A percentile compares a stretch with the other conserved stretches of the same genome.
phyloP scores from a whole-genome alignment of 1,284 basidiomycete species.

The Ganoderma leucocontextum region DNA sequence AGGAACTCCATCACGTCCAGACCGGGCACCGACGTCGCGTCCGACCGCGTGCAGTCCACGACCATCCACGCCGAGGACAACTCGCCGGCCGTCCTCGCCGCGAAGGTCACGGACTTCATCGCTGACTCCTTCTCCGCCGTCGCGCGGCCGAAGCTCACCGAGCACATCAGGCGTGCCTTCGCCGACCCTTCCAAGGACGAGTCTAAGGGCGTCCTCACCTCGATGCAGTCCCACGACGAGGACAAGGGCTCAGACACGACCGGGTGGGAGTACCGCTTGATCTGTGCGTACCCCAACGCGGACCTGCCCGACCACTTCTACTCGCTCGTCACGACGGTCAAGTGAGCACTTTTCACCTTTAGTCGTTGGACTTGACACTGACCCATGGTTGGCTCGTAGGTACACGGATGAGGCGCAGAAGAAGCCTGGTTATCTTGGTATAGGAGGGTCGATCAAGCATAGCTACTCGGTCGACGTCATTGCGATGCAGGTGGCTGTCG shows the following conservation, averaged over 20 bases:
- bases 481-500: constrained; percentile 1
- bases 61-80: not conserved
- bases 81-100: not conserved
- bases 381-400: not conserved
- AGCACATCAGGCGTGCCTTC: not conserved
- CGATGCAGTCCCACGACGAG: not conserved
- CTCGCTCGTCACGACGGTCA: not conserved
- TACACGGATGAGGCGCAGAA: not conserved
- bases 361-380: not conserved
- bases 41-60: not conserved
- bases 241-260: not conserved
- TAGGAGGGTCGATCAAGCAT: not conserved
- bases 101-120: no score
- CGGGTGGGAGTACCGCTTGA: constrained; percentile 5
- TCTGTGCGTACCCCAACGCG: not conserved
- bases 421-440: not conserved
- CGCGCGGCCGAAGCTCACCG: not conserved
- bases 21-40: no score
- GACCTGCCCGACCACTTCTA: not conserved
- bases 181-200: not conserved
- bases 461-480: not conserved
- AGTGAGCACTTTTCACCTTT: not conserved
- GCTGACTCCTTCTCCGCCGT: not conserved
- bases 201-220: not conserved
- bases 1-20: no score